Base-by-base conservation (phyloP, 2,329 filamentous ascomycete genomes). In the Colletotrichum neosansevieriae region DNA sequence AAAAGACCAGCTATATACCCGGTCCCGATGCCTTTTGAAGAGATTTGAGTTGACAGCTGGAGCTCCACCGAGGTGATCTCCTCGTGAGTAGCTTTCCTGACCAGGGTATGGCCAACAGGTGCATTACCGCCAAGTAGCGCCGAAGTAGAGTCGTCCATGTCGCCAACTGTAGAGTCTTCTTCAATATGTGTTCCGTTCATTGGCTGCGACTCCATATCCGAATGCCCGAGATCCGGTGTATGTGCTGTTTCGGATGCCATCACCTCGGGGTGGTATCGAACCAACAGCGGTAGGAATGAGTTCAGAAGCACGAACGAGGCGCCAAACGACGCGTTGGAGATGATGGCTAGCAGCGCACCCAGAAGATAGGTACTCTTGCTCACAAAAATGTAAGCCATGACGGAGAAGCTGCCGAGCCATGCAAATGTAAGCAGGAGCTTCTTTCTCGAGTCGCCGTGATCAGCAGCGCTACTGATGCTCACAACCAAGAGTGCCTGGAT, bases 231-330 rank as follows among this genome's bases (percentile, higher is more conserved):
- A 38, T 79, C 78, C 9, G 76, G 76, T 1, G 77, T 78, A 4
- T 69, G 56, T 2, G 73, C 57, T 75, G 49, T 75, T 73, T 66
- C 73, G 71, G 68, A 68, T 3, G 64, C 70, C n/a, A 65, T 19
- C 2, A 84, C 69, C 15, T 82, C 82, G 1, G 92, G 91, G 78
- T 98, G 94, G 76, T 97, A 90, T 53, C 95, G 89, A 65, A 98
- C 96, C 10, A 99, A 86, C 9, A 99, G 84, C 0, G 96, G 96
- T 49, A 99, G 83, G 75, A 98, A 99, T 0, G 94, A 97, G 80
- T 99, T 99, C 51, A 99, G 83, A 12, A 99, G 86, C 3, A 99
- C 96, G 78, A 97, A 98, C 0, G 94, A 97, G 15, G 94, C 94
- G 21, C 96, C 96, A 76, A 98, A 97, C 50, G 94, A 95, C 1